A percentile compares a stretch with the other conserved stretches of the same genome.
phyloP scores from a whole-genome alignment of 257 asterid species.

The Rehmannia glutinosa region DNA sequence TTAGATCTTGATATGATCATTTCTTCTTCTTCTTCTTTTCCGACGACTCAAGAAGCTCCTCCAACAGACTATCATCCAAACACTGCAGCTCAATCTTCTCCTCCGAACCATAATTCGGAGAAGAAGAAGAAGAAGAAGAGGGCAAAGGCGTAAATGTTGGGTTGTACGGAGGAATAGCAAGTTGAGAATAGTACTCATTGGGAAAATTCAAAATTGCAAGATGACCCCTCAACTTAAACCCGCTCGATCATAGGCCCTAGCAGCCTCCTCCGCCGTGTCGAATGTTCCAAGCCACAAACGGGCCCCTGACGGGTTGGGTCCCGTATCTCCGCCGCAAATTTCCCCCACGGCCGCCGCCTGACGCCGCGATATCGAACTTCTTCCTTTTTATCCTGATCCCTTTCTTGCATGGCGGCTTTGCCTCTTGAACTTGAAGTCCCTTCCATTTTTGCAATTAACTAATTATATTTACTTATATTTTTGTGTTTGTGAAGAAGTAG shows the following conservation, averaged over 20 bases:
- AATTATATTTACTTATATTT: background rate
- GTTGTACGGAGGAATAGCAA: conserved; percentile 42
- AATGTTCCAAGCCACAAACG: conserved; percentile 69
- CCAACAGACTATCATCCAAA: conserved; percentile 47
- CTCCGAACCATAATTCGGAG: conserved; percentile 11
- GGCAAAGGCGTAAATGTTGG: conserved; percentile 28
- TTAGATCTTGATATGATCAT: background rate
- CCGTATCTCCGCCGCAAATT: conserved; percentile 71
- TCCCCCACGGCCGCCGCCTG: conserved; percentile 62
- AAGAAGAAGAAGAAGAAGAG: no score
- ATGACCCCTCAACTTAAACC: conserved; percentile 51
- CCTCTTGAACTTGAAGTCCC: conserved; percentile 46
- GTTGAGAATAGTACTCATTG: conserved; percentile 48
- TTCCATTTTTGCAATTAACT: conserved; percentile 29
- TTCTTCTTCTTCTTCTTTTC: conserved; percentile 32
- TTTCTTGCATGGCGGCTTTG: conserved; percentile 46
- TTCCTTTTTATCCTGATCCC: conserved; percentile 34
- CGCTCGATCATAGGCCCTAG: conserved; percentile 50
- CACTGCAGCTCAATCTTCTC: conserved; percentile 51
- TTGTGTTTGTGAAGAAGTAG: no score
- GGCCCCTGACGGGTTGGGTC: conserved; percentile 53
- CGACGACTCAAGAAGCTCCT: conserved; percentile 47
- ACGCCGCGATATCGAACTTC: conserved; percentile 56
- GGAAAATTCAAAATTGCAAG: conserved; percentile 59
- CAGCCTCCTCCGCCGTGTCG: conserved; percentile 63